These are phyloP conservation scores for Rhodotorula diobovata DNA, from an alignment of 768 basidiomycete species.

Conservation along the genomic window DNA sequence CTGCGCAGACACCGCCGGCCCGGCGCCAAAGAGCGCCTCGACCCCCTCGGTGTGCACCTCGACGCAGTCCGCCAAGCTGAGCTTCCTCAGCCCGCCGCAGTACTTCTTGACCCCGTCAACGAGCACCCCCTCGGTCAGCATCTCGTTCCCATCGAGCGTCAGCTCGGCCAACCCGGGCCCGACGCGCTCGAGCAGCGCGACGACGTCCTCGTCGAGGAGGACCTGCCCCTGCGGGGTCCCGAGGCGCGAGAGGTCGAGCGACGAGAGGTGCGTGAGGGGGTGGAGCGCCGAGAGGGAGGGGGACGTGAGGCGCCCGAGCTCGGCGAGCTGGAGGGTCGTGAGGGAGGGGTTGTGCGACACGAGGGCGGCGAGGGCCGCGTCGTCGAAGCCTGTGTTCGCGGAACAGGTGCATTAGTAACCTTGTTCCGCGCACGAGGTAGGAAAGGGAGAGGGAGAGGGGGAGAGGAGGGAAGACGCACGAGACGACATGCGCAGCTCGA, in stretches of 20 bases:
- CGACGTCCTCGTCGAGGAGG: conserved; percentile 50
- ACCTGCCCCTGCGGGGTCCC: conserved; percentile 57
- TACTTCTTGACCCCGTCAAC: not conserved
- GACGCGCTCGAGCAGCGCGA: conserved; percentile 31
- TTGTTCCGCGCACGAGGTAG: too few relatives aligned
- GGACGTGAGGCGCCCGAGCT: conserved; percentile 61
- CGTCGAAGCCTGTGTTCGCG: conserved; percentile 58
- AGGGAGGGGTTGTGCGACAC: conserved; percentile 57
- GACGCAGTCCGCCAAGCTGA: not conserved
- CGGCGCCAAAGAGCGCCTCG: not conserved
- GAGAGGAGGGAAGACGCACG: conserved; percentile 15
- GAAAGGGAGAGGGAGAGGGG: too few relatives aligned
- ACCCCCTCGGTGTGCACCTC: not conserved
- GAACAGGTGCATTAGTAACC: too few relatives aligned
- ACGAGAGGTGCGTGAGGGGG: conserved; percentile 52
- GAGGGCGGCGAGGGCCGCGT: conserved; percentile 61
- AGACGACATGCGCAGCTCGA: conserved; percentile 59
- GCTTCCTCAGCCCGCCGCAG: not conserved
- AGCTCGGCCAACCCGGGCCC: conserved; percentile 31
- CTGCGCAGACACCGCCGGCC: not conserved
- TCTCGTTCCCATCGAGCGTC: conserved; percentile 25
- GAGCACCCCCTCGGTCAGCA: not conserved
- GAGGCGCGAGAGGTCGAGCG: conserved; percentile 68
- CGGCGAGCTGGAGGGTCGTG: conserved; percentile 68
- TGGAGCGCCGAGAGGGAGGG: conserved; percentile 16